Base-by-base conservation (phyloP, 164 flowering plant genomes). In the Magnolia sinica region DNA sequence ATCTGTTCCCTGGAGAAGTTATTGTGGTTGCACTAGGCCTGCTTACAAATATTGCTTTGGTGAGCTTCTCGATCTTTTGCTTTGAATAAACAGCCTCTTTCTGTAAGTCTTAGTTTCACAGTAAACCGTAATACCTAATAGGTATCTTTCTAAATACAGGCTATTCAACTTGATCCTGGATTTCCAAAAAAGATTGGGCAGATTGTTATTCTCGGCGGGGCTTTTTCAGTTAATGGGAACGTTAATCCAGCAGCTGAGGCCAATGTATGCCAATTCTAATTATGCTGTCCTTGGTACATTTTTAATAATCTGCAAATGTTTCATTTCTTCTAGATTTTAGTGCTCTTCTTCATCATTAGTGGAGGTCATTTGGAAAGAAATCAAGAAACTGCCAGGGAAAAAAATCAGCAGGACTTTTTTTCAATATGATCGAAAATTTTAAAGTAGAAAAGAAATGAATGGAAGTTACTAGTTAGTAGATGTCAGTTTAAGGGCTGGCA, bases 211-310 rank as follows among this genome's bases (percentile, higher is more conserved):
- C 96, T 93, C 81, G 98, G 98, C 78, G 98, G 98, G 79, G 93
- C 97, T 73, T 95, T 95, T 87, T 74, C 90, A 50, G 98, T 93
- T 76, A 92, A 92, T 81, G 98, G 98, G 73, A 95, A 93, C 85
- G 99, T 93, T 16, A 93, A 95, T 82, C 97, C 99, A n/a, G 97
- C 99, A 20, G 87, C 97, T 22, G 98, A 95, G 78, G 98, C 99
- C 77, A 95, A 95, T 87, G 98, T 95, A 82, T 82, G 92, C 78
- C 4, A 58, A 5, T 23, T 23, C 24, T 23, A 23, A 23, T 23
- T 23, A 23, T 23, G 24, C 24, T 23, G 24, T 55, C 49, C 20
- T 55, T 55, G 24, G 24, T 23, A 23, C 11, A 64, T 3, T 72
- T 55, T 72, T 23, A 16, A 29, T 11, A 6, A 19, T 19, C 24